A percentile compares a stretch with the other conserved stretches of the same genome.
phyloP scores from a whole-genome alignment of 2,329 filamentous ascomycete genomes.

The Phialemoniopsis sp. region DNA sequence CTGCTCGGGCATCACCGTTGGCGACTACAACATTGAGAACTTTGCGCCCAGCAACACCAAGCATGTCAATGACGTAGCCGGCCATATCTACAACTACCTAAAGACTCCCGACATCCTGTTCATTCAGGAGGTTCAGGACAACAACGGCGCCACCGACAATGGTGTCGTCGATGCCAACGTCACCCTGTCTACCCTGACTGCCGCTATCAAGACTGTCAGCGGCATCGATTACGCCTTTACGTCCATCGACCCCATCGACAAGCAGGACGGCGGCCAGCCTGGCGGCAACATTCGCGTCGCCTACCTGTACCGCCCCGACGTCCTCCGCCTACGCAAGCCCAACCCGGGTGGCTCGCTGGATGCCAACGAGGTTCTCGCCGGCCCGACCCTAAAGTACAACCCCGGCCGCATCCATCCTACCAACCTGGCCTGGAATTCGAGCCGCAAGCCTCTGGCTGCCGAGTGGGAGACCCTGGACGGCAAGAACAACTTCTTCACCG shows the following conservation, averaged over 20 bases:
- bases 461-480: slow-evolving; percentile 56
- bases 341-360: slow-evolving; percentile 51
- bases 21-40: slow-evolving; percentile 69
- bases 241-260: slow-evolving; percentile 55
- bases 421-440: slow-evolving; percentile 54
- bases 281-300: slow-evolving; percentile 70
- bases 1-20: slow-evolving; percentile 60
- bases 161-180: slow-evolving; percentile 51
- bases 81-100: slow-evolving; percentile 62
- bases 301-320: slow-evolving; percentile 62
- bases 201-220: slow-evolving; percentile 43
- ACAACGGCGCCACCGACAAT: slow-evolving; percentile 57
- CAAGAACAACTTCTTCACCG: slow-evolving; percentile 58
- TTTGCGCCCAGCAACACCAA: slow-evolving; percentile 47
- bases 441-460: slow-evolving; percentile 64
- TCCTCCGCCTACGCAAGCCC: slow-evolving; percentile 54
- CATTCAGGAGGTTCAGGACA: slow-evolving; percentile 68
- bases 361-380: slow-evolving; percentile 52
- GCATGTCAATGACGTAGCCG: slow-evolving; percentile 54
- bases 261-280: slow-evolving; percentile 60
- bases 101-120: slow-evolving; percentile 62
- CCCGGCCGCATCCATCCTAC: slow-evolving; percentile 63
- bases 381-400: slow-evolving; percentile 56
- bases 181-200: slow-evolving; percentile 52
- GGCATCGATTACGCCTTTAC: slow-evolving; percentile 54